Evolutionary conservation across 106 monocot species (phyloP), one percentile per base, ranked within the genome.

Genomic region (Apostasia shenzhenica): DNA sequence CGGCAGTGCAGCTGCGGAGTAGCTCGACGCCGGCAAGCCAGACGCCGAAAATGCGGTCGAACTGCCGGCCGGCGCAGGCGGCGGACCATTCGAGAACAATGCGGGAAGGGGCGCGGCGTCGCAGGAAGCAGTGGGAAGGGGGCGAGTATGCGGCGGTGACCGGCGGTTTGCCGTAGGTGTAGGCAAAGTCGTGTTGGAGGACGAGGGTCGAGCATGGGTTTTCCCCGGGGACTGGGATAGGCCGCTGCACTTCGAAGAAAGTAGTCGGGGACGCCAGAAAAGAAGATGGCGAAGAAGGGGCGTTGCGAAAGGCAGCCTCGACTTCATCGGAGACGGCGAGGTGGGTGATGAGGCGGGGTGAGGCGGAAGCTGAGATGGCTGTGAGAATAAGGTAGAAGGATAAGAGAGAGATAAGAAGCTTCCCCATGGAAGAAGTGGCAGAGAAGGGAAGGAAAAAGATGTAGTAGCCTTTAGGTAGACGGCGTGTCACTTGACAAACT

Each of bases 151-250:
- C 26, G 53, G 66, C 64, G 74, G 78, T 45, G 47, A 71, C 67
- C 0, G 92, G 88, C 2, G 85, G 88, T 48, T 45, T 58, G 76
- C 83, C 81, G 86, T 81, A 85, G 69, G 88, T 83, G 79, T 86
- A 0, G 67, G 80, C 82, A 82, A 92, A 92, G 79, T 74, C 76
- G 78, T 86, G 81, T 59, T 55, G 37, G 76, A 92, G 72, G 66
- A 88, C 37, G 71, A 83, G 71, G 63, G 48, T 65, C 14, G 83
- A 73, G 76, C 83, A 86, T 12, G 64, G 8, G 0, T 65, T 65
- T 2, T 46, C 14, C 48, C 48, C 48, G 80, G 78, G 47, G 71
- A 3, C 39, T 48, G 12, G 44, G 63, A n/a, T 65, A 8, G 65
- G 65, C 37, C 65, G 46, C 46, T 48, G 65, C 48, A 65, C 65